Base-by-base conservation (phyloP, 2,329 filamentous ascomycete genomes). In the Plectosphaerella cucumerina region DNA sequence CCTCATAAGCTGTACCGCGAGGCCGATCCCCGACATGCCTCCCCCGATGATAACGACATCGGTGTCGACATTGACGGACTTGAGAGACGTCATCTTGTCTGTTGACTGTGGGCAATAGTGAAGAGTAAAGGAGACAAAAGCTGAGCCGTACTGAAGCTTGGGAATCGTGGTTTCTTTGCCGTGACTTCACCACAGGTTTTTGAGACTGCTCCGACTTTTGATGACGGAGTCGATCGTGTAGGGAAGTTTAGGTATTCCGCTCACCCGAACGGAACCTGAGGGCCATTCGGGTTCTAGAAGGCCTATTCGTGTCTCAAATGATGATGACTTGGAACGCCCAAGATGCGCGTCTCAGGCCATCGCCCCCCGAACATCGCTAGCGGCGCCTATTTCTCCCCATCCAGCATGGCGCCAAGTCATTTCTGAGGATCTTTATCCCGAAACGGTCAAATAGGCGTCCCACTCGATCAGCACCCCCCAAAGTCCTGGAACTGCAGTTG, bases 11-110 rank as follows among this genome's bases (percentile, higher is more conserved):
- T 62, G 59, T 1, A 64, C 46, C 3, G 55, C 60, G 6, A 63
- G 50, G 1, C 57, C 58, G 22, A 64, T 54, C 1, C 62, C 62
- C 2, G 59, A 63, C 57, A 64, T 64, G 15, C 62, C 62, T 2
- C 56, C 58, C 8, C 60, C 62, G 9, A 64, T 63, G 15, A 64
- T 60, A 9, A 64, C 51, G n/a, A 61, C 52, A 14, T 60, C 61
- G 11, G 54, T 53, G 23, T 58, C 54, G 17, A 51, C 31, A 34
- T 34, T 34, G 31, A 34, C 31, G 31, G 31, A 34, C 31, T 34
- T 34, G 31, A 34, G 31, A 34, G 31, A 34, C 31, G 31, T 14
- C 31, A 34, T 34, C 31, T 34, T 34, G 31, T 34, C 31, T 34
- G 31, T 34, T 34, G 31, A 34, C 31, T 14, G 31, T 34, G 31